Evolutionary conservation across 75 land plant genomes (phyloP).

Genomic region (Sequoiadendron giganteum): DNA sequence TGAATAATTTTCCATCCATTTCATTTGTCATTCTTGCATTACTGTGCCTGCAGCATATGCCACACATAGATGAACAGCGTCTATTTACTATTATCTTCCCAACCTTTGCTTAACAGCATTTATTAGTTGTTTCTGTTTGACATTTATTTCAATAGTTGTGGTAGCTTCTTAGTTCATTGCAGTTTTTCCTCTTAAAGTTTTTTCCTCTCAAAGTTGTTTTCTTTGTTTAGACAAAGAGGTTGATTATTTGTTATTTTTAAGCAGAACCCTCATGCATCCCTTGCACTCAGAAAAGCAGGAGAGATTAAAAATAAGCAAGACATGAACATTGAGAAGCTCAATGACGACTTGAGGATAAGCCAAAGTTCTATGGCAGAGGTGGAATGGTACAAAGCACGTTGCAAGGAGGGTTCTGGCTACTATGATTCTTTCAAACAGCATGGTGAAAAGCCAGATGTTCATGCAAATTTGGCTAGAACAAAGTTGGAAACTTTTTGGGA

Average conservation of each 20-base stretch:
- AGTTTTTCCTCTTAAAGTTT: too few species aligned
- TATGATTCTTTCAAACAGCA: slow-evolving; percentile 4
- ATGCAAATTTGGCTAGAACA: neutral
- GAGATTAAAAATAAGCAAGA: neutral
- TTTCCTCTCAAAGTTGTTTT: too few species aligned
- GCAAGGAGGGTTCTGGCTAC: neutral
- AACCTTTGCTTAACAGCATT: too few species aligned
- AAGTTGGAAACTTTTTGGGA: slow-evolving; percentile 10
- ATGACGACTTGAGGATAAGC: neutral
- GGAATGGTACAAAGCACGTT: slow-evolving; percentile 9
- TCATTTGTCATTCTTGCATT: too few species aligned
- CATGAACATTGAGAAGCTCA: neutral
- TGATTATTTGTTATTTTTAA: neutral
- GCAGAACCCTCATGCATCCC: neutral
- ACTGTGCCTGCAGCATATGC: neutral
- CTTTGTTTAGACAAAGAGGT: neutral
- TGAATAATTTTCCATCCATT: too few species aligned
- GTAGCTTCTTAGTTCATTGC: too few species aligned
- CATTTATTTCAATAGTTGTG: too few species aligned
- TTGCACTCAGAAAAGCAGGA: neutral
- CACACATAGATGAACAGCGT: neutral
- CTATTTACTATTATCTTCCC: neutral
- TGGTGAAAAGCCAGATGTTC: neutral
- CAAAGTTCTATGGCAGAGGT: neutral
- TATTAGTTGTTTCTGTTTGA: too few species aligned